Conservation (phyloP, 73 alveolate genomes). For the Paramecium sonneborni region DNA sequence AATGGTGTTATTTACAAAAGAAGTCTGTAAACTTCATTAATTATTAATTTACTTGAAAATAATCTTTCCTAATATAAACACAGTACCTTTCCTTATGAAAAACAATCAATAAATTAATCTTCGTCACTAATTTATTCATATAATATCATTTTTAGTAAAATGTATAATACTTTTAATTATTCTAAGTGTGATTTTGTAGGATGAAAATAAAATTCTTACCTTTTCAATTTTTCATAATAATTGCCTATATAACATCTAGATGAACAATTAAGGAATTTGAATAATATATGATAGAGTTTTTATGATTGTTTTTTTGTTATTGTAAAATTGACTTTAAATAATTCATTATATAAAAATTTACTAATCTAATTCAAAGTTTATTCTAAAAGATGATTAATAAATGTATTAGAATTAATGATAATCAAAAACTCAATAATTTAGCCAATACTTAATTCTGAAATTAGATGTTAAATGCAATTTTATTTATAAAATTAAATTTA, state of each 20-base stretch:
- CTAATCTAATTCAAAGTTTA: conserved; percentile 23
- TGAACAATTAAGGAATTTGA: neutral
- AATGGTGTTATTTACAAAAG: neutral
- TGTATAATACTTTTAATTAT: neutral
- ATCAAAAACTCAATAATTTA: too few species aligned
- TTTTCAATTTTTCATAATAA: neutral
- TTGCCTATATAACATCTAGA: neutral
- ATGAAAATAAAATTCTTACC: neutral
- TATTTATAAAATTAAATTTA: conserved; percentile 71
- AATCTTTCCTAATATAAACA: neutral
- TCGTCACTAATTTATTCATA: neutral
- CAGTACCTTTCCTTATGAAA: neutral
- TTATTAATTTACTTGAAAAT: neutral
- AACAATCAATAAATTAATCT: neutral
- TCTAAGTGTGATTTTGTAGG: neutral
- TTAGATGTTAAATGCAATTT: too few species aligned
- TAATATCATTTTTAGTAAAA: neutral
- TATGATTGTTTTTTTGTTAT: neutral
- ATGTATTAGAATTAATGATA: conserved; percentile 69
- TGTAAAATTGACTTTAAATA: neutral
- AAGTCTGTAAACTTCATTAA: neutral
- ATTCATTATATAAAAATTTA: neutral
- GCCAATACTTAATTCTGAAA: too few species aligned
- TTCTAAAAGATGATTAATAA: conserved; percentile 85
- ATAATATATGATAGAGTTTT: neutral